Conservation (phyloP, 306 rosid species). For the Rubus parviflorus region DNA sequence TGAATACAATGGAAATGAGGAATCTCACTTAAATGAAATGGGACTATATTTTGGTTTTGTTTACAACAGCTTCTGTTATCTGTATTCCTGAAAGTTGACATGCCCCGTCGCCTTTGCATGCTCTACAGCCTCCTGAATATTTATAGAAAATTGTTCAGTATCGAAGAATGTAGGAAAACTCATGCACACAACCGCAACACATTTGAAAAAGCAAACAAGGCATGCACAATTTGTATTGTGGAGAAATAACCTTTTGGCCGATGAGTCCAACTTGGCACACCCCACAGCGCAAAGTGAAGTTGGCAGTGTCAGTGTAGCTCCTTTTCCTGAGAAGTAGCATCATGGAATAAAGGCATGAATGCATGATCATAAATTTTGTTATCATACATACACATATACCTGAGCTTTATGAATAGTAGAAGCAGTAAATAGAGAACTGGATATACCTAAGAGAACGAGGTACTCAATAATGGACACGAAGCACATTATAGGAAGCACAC, state of each 20-base stretch:
- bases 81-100: conserved; percentile 90
- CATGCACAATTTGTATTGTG: conserved; percentile 1
- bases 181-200: conserved; percentile 7
- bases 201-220: conserved; percentile 7
- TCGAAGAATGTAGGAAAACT: background rate
- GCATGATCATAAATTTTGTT: background rate
- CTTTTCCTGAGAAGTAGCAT: conserved; percentile 56
- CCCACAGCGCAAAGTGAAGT: conserved; percentile 95
- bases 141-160: conserved; percentile 6
- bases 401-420: background rate
- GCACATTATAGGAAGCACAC: background rate
- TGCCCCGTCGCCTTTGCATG: conserved; percentile 92
- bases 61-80: conserved; percentile 39
- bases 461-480: background rate
- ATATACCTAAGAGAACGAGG: background rate
- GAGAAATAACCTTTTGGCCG: conserved; percentile 74
- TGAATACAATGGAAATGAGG: conserved; percentile 10
- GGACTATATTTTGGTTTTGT: conserved; percentile 16
- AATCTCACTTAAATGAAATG: conserved; percentile 22
- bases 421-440: background rate
- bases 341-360: background rate
- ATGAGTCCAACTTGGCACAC: conserved; percentile 92
- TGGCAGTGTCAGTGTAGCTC: conserved; percentile 85
- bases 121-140: conserved; percentile 81
- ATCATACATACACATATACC: background rate